Base-by-base conservation (phyloP, 768 basidiomycete genomes). In the Lactifluus rugatus region DNA sequence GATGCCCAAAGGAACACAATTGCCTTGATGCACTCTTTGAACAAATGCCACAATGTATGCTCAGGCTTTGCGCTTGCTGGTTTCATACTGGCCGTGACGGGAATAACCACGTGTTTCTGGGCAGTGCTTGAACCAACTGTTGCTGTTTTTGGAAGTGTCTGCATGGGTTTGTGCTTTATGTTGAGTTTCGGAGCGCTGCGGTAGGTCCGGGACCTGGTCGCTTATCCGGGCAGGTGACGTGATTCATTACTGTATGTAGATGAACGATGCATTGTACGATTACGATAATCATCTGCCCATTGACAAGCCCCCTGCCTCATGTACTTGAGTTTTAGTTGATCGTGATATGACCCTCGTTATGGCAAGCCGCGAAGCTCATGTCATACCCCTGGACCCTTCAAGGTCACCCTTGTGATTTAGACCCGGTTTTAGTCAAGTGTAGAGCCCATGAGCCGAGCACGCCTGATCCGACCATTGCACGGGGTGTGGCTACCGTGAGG, bases 381-480 rank as follows among this genome's bases (percentile, higher is more conserved):
- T 19, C 46, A 47, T 55, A 39, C 16, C 46, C 54, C n/a, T 23
- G n/a, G 2, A 26, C 53, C 34, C 21, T 44, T 54, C 14, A 31
- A 9, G n/a, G n/a, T n/a, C n/a, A n/a, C 28, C 28, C 28, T 31
- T 31, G 28, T 31, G 28, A 31, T 31, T n/a, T 17, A 47, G 45
- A 44, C 37, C 51, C 13, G 28, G 37, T 39, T 42, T 42, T 42
- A 42, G 41, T 19, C 3, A 41, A 32, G 17, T 47, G 21, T 25
- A 34, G 45, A 19, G 48, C 28, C 23, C 32, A 37, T 55, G 59
- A 60, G 31, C 59, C 54, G 54, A 60, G 49, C 54, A 55, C 48
- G 37, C 59, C 59, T 53, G 54, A 60, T 60, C 58, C 21, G 48
- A 56, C 28, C 17, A 48, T 42, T 56, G 28, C 55, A 11, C n/a